Evolutionary conservation across 805 yeast genomes (phyloP).

Genomic region (Starmera amethionina): DNA sequence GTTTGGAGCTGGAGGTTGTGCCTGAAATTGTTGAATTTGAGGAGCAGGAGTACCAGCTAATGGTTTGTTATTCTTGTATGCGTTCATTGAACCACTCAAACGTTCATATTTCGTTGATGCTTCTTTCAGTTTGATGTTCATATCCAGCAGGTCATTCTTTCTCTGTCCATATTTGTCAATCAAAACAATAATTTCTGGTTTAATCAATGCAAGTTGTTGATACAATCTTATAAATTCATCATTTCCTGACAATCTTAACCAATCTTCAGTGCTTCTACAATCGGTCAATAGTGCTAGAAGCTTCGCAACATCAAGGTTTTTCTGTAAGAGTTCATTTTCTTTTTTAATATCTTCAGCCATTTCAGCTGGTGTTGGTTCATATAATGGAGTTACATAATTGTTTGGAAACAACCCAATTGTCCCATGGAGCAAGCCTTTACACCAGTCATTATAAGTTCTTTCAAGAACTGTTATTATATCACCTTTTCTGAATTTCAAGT

Average conservation of each 20-base stretch:
- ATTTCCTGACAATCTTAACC: constrained; percentile 31
- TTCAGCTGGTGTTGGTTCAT: constrained; percentile 56
- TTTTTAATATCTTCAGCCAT: constrained; percentile 35
- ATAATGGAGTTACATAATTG: constrained; percentile 78
- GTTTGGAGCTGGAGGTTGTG: not conserved
- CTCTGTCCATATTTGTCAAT: constrained; percentile 72
- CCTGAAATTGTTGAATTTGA: constrained; percentile 8
- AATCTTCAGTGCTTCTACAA: constrained; percentile 20
- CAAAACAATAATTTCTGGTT: constrained; percentile 63
- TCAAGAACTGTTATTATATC: constrained; percentile 85
- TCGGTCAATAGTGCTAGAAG: constrained; percentile 46
- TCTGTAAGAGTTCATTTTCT: constrained; percentile 45
- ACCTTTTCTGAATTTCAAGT: constrained; percentile 76
- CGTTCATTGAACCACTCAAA: constrained; percentile 40
- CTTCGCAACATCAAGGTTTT: constrained; percentile 55
- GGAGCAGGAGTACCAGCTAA: constrained; percentile 3
- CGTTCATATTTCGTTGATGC: constrained; percentile 66
- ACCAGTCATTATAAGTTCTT: constrained; percentile 88
- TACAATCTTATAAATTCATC: constrained; percentile 68
- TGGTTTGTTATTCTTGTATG: constrained; percentile 7
- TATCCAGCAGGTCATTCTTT: constrained; percentile 64
- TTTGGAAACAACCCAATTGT: constrained; percentile 83
- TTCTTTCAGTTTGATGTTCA: constrained; percentile 59
- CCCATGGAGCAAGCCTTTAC: constrained; percentile 82
- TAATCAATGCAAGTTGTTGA: constrained; percentile 59